phyloP scores from a whole-genome alignment of 2,329 filamentous ascomycete genomes.

The Pezicula carpinea region DNA sequence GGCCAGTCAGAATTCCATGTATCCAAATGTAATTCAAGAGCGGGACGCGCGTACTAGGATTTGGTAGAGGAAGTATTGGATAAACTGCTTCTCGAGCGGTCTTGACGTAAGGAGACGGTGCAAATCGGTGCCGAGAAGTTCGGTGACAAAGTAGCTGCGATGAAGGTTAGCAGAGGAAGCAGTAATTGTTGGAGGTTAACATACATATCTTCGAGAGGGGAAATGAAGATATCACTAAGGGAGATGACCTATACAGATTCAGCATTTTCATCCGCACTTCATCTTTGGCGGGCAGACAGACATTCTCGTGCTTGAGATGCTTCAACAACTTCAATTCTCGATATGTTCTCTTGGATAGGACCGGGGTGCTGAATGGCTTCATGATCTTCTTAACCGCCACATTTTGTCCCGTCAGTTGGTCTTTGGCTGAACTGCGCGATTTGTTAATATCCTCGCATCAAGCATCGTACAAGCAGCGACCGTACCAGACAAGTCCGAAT shows the following conservation, averaged over 20 bases:
- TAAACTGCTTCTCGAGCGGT: slow-evolving; percentile 98
- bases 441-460: slow-evolving; percentile 28
- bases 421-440: slow-evolving; percentile 76
- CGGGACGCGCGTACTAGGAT: slow-evolving; percentile 67
- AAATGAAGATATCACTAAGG: slow-evolving; percentile 99
- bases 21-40: not conserved
- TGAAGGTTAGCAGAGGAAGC: slow-evolving; percentile 10
- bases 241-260: slow-evolving; percentile 72
- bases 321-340: slow-evolving; percentile 96
- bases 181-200: slow-evolving; percentile 12
- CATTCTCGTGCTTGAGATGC: slow-evolving; percentile 95
- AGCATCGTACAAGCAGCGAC: slow-evolving; percentile 5
- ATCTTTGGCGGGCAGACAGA: slow-evolving; percentile 33
- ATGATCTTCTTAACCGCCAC: slow-evolving; percentile 99
- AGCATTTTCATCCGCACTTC: slow-evolving; percentile 12
- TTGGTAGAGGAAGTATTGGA: slow-evolving; percentile 99
- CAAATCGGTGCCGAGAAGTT: slow-evolving; percentile 92
- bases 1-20: slow-evolving; percentile 10
- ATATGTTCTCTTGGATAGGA: slow-evolving; percentile 95
- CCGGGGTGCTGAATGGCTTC: slow-evolving; percentile 99
- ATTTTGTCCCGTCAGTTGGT: slow-evolving; percentile 94
- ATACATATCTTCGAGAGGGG: slow-evolving; percentile 96
- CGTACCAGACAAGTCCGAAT: slow-evolving; percentile 95
- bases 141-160: slow-evolving; percentile 90
- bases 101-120: slow-evolving; percentile 92